Percentiles rank a stretch among this genome's conserved stretches.
Conservation (phyloP, 2,329 filamentous ascomycete species). For the Cylindrodendrum hubeiense region DNA sequence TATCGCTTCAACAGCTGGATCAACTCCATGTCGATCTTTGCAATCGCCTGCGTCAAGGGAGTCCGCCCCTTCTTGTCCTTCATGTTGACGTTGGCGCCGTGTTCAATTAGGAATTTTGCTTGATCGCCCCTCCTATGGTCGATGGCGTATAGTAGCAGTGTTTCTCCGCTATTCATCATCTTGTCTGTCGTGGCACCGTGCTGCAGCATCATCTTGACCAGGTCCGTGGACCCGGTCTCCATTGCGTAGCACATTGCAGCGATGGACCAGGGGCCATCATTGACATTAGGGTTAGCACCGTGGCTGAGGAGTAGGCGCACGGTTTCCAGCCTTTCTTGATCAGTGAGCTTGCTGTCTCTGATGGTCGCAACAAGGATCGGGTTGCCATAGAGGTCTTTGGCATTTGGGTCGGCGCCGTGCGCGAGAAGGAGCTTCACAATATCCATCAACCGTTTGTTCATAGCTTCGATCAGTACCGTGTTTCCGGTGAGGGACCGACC, state of each 20-base stretch:
- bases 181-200: constrained; percentile 44
- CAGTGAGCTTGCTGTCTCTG: constrained; percentile 39
- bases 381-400: constrained; percentile 47
- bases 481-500: constrained; percentile 46
- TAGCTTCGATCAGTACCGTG: constrained; percentile 49
- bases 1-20: constrained; percentile 44
- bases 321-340: constrained; percentile 41
- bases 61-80: constrained; percentile 47
- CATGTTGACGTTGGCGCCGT: constrained; percentile 50
- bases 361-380: constrained; percentile 48
- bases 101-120: constrained; percentile 43
- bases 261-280: constrained; percentile 37
- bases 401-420: constrained; percentile 49
- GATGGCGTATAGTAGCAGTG: constrained; percentile 48
- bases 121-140: constrained; percentile 40
- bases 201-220: constrained; percentile 45
- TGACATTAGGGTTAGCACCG: constrained; percentile 48
- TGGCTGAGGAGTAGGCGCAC: constrained; percentile 49
- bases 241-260: constrained; percentile 43
- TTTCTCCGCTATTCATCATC: constrained; percentile 47
- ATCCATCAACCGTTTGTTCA: constrained; percentile 49
- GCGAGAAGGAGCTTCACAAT: constrained; percentile 49
- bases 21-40: constrained; percentile 43
- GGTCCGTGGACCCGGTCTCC: constrained; percentile 39
- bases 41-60: constrained; percentile 49